Conservation (phyloP, 768 basidiomycete species). For the Auriscalpium microsporum region DNA sequence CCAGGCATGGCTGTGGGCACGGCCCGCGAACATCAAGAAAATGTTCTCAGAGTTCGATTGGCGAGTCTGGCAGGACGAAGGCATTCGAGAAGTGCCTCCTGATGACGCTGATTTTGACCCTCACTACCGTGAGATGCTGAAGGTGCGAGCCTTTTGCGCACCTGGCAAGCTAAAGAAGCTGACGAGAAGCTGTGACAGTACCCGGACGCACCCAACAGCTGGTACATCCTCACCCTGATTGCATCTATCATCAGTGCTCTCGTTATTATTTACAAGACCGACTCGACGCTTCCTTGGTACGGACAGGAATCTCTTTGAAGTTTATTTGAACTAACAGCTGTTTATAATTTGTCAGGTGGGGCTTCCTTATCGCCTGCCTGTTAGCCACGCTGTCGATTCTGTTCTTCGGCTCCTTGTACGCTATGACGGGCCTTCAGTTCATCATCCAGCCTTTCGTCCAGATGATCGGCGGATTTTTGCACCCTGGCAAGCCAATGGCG, state of each 20-base stretch:
- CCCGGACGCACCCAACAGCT: conserved; percentile 24
- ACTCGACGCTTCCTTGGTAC: conserved; percentile 42
- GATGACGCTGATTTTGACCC: conserved; percentile 33
- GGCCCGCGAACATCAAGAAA: conserved; percentile 25
- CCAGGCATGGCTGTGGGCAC: conserved; percentile 38
- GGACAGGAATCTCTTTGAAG: neutral
- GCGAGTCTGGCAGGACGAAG: conserved; percentile 35
- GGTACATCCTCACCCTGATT: conserved; percentile 24
- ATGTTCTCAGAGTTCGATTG: conserved; percentile 31
- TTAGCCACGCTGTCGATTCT: conserved; percentile 37
- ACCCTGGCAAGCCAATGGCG: conserved; percentile 26
- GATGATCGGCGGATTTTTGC: conserved; percentile 31
- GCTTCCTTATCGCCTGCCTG: conserved; percentile 33
- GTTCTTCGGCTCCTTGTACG: conserved; percentile 39
- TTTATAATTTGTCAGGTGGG: conserved; percentile 27
- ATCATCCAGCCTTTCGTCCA: conserved; percentile 44
- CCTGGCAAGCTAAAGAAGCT: neutral
- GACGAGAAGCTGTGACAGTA: conserved; percentile 18
- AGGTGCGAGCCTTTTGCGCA: conserved; percentile 20
- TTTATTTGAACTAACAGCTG: neutral
- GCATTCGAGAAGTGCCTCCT: conserved; percentile 19
- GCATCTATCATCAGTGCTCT: conserved; percentile 27
- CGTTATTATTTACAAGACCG: conserved; percentile 37
- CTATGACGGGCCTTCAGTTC: conserved; percentile 38
- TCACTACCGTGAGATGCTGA: conserved; percentile 43